A percentile compares a stretch with the other conserved stretches of the same genome.
Conservation (phyloP, 208 protist genomes). For the Trypanosoma melophagium region DNA sequence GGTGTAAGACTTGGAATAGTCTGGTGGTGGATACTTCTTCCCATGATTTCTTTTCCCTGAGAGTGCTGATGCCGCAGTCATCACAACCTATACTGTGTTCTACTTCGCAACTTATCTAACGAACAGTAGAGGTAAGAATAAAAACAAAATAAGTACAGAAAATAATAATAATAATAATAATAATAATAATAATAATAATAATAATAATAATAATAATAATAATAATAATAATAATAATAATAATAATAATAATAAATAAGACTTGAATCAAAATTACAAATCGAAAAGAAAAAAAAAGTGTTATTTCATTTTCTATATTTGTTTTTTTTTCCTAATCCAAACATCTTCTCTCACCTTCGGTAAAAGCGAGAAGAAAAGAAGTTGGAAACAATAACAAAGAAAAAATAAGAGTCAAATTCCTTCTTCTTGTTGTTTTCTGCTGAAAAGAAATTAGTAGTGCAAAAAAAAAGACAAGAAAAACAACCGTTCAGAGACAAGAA, state of each 20-base stretch:
- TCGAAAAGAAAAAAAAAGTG: conserved; percentile 18
- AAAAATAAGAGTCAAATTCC: neutral
- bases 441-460: neutral
- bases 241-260: too few species aligned
- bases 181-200: too few species aligned
- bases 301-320: neutral
- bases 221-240: too few species aligned
- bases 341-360: neutral
- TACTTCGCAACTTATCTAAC: too few species aligned
- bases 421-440: too few species aligned
- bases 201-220: too few species aligned
- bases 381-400: neutral
- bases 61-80: conserved; percentile 19
- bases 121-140: too few species aligned
- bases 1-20: conserved; percentile 73
- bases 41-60: conserved; percentile 20
- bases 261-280: too few species aligned
- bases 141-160: too few species aligned
- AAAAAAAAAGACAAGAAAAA: neutral
- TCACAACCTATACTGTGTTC: conserved; percentile 1
- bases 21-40: conserved; percentile 65
- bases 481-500: too few species aligned
- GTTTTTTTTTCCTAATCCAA: conserved; percentile 2
- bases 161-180: too few species aligned
- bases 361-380: neutral